These are phyloP conservation scores for Quercus phellos DNA, from an alignment of 331 rosid species.

Conservation along the genomic window DNA sequence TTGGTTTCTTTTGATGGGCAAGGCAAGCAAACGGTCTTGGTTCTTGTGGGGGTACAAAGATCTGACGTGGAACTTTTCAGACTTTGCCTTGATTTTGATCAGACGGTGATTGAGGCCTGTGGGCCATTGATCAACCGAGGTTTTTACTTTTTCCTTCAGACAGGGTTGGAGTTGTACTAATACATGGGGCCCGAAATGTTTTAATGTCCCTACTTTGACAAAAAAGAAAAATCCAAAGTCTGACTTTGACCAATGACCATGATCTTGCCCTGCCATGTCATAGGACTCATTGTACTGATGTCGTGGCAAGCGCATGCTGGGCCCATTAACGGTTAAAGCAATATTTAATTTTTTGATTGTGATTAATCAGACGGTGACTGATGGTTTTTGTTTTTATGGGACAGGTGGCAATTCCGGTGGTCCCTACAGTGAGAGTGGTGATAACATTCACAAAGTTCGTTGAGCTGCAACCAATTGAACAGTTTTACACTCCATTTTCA, in stretches of 20 bases:
- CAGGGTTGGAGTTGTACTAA: not conserved
- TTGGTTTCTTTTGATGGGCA: constrained; percentile 1
- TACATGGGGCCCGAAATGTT: constrained; percentile 5
- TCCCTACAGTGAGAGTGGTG: constrained; percentile 96
- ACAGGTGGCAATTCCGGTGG: constrained; percentile 97
- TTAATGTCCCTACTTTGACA: not conserved
- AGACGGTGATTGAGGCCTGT: not conserved
- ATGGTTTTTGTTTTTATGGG: constrained; percentile 14
- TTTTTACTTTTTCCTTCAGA: not conserved
- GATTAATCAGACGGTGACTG: constrained; percentile 7
- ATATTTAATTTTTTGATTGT: not conserved
- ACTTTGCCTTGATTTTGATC: not conserved
- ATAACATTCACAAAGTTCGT: constrained; percentile 91
- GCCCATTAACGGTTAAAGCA: not conserved
- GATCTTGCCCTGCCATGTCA: constrained; percentile 8
- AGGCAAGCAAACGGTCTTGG: not conserved
- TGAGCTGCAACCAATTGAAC: constrained; percentile 68
- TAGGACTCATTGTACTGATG: not conserved
- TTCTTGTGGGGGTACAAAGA: constrained; percentile 14
- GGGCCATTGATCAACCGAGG: not conserved
- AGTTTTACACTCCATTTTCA: constrained; percentile 77
- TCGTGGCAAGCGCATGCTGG: not conserved
- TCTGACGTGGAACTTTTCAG: constrained; percentile 14
- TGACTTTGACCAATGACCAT: constrained; percentile 14
- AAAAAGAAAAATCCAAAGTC: not conserved